These are phyloP conservation scores for Magnolia sinica DNA, from an alignment of 164 flowering plant species.

Conservation along the genomic window DNA sequence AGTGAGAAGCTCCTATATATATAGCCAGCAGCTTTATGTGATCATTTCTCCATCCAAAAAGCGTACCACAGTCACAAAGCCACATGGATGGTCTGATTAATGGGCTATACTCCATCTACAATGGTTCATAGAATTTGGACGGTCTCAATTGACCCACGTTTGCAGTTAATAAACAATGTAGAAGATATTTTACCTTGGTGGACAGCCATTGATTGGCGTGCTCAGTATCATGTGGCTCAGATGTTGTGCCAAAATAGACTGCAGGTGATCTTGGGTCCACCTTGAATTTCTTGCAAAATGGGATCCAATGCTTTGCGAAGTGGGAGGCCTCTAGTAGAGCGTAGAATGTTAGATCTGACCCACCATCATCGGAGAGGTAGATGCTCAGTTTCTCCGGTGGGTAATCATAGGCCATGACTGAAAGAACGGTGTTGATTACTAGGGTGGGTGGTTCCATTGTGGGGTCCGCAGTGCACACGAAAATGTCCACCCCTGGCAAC, in stretches of 20 bases:
- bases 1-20: too few relatives aligned
- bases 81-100: too few relatives aligned
- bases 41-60: too few relatives aligned
- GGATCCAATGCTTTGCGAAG: slow-evolving; percentile 36
- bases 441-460: slow-evolving; percentile 34
- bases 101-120: too few relatives aligned
- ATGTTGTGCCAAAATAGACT: slow-evolving; percentile 23
- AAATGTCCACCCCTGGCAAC: slow-evolving; percentile 36
- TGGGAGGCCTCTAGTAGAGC: slow-evolving; percentile 41
- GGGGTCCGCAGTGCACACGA: slow-evolving; percentile 49
- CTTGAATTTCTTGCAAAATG: slow-evolving; percentile 35
- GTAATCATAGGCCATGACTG: slow-evolving; percentile 40
- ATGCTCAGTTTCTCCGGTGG: slow-evolving; percentile 29
- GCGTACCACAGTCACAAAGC: too few relatives aligned
- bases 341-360: slow-evolving; percentile 24
- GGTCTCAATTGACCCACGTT: too few relatives aligned
- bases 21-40: too few relatives aligned
- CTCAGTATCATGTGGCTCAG: slow-evolving; percentile 8
- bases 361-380: neutral
- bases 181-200: neutral
- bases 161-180: too few relatives aligned
- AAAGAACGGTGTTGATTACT: slow-evolving; percentile 37
- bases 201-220: neutral
- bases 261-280: slow-evolving; percentile 34
- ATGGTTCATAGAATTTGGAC: too few relatives aligned